phyloP scores from a whole-genome alignment of 352 stramenopile species.

The Aphanomyces euteiches region DNA sequence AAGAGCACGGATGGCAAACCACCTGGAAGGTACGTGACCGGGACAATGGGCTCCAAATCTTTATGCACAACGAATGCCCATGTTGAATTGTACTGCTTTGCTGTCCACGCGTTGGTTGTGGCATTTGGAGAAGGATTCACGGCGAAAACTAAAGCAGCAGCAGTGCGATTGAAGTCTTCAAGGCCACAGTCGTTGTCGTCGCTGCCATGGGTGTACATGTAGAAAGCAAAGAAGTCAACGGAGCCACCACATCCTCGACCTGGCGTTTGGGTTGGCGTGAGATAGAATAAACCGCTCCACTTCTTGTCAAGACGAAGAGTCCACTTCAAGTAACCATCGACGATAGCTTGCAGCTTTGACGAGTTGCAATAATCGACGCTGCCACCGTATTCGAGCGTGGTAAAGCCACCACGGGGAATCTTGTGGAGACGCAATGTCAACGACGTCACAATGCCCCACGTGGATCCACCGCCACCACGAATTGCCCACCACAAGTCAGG shows the following conservation, averaged over 20 bases:
- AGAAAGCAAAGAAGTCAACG: background rate
- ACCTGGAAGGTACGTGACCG: background rate
- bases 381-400: background rate
- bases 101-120: background rate
- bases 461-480: background rate
- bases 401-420: background rate
- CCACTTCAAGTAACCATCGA: slow-evolving; percentile 1
- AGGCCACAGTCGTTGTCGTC: background rate
- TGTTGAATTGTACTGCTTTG: background rate
- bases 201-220: background rate
- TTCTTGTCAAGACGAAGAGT: background rate
- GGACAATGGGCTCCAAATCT: background rate
- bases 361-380: background rate
- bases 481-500: background rate
- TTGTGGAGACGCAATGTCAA: background rate
- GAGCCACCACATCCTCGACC: background rate
- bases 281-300: background rate
- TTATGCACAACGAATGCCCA: background rate
- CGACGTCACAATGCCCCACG: background rate
- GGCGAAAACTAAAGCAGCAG: background rate
- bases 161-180: background rate
- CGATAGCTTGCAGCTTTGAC: background rate
- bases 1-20: background rate
- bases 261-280: background rate
- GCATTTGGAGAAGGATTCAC: background rate